phyloP scores from a whole-genome alignment of 2,329 filamentous ascomycete genomes.

The Leptosphaerulina australis region DNA sequence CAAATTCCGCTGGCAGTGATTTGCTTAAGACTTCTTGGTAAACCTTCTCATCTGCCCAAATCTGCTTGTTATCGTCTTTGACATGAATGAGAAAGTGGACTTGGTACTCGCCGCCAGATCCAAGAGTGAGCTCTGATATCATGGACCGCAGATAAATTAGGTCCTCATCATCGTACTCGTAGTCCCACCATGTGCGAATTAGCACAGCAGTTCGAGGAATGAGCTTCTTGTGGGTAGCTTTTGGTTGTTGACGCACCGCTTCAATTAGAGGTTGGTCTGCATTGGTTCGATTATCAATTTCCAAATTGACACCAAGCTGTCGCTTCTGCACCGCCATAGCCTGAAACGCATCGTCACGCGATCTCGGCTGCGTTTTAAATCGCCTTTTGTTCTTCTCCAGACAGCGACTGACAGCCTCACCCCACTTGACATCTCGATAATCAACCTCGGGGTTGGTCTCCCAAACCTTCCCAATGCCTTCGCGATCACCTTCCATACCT shows the following conservation, averaged over 20 bases:
- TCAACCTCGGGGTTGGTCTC: conserved; percentile 72
- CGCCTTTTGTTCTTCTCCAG: conserved; percentile 71
- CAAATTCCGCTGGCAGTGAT: conserved; percentile 56
- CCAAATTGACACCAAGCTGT: conserved; percentile 13
- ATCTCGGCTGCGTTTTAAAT: conserved; percentile 58
- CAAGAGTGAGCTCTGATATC: conserved; percentile 76
- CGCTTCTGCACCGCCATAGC: conserved; percentile 45
- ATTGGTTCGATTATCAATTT: conserved; percentile 12
- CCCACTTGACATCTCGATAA: conserved; percentile 79
- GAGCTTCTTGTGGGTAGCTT: conserved; percentile 43
- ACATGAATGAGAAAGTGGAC: conserved; percentile 87
- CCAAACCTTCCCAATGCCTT: conserved; percentile 84
- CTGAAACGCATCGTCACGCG: conserved; percentile 49
- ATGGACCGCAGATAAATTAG: conserved; percentile 81
- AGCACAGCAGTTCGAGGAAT: conserved; percentile 75
- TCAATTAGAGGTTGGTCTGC: conserved; percentile 13
- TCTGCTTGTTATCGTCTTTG: conserved; percentile 76
- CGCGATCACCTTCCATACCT: conserved; percentile 82
- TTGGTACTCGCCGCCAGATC: conserved; percentile 80
- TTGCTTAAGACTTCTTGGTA: conserved; percentile 69
- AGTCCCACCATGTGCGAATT: conserved; percentile 82
- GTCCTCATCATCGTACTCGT: conserved; percentile 78
- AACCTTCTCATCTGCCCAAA: conserved; percentile 78
- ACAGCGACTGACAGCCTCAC: conserved; percentile 76
- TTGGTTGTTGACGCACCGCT: conserved; percentile 28